Evolutionary conservation across 495 filamentous ascomycete species (phyloP), one percentile per base, ranked within the genome.

Genomic region (Daldinia caldariorum): DNA sequence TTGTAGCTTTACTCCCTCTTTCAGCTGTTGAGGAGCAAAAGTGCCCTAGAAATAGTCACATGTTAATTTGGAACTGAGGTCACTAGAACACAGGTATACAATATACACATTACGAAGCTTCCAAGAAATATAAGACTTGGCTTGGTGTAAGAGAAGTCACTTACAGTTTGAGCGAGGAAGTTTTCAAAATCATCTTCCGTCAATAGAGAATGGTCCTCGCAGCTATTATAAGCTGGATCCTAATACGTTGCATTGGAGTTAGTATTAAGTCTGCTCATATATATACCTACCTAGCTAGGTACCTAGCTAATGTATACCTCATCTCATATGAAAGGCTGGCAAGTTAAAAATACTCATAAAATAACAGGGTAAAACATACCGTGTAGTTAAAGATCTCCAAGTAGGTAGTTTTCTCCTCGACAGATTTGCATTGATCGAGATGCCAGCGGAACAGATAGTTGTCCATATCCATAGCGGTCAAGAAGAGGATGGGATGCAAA

Each of bases 341-440:
- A 47, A 51, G 32, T 58, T 16, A 18, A 10, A 64, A 32, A 58
- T 10, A 34, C 18, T 47, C 7, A 14, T 38, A 38, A 22, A 35
- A 35, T 9, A 14, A 32, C 14, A 53, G 54, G 10, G 32, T 22
- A 59, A 59, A 43, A 76, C 84, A 55, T 72, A 87, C 85, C 61
- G 84, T 82, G 67, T 87, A 87, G 41, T 83, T 83, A 62, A 84
- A 78, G 35, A 87, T 85, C 76, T 87, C 84, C 18, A 87, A 67
- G 66, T 85, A 87, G 34, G 76, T 77, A 18, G 84, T 87, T 18
- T 71, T 74, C 66, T 87, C 85, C 22, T 69, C 56, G 12, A 86
- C 83, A 13, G 69, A 58, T 50, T 75, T 77, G 70, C 80, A 86
- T n/a, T 77, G 45, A 2, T 73, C 60, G 50, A 87, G 77, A 54